Evolutionary conservation across 345 rosid genomes (phyloP).

Genomic region (Eucalyptus dawsonii): DNA sequence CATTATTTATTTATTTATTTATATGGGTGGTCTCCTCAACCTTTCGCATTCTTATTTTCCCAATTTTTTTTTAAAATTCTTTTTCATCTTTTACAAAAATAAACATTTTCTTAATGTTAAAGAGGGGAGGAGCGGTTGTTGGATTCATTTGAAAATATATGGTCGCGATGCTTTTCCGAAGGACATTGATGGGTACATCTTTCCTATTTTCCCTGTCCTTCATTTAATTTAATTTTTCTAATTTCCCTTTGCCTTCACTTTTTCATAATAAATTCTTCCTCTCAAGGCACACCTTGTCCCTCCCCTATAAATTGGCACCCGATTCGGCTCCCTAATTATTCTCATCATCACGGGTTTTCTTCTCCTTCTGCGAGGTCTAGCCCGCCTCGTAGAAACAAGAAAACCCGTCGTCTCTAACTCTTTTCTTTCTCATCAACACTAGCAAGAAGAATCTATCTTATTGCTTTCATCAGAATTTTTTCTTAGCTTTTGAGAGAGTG

Average conservation of each 20-base stretch:
- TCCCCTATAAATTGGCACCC: slow-evolving; percentile 1
- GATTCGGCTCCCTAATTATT: neutral
- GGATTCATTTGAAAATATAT: slow-evolving; percentile 4
- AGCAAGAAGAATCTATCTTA: neutral
- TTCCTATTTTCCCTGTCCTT: neutral
- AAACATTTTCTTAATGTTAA: neutral
- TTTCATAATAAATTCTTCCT: neutral
- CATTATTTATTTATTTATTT: neutral
- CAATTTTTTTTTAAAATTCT: too few species aligned
- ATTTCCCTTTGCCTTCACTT: neutral
- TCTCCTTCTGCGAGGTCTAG: slow-evolving; percentile 35
- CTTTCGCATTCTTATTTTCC: neutral
- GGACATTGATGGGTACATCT: neutral
- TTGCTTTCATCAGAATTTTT: neutral
- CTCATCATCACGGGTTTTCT: neutral
- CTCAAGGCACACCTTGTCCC: neutral
- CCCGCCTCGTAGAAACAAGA: slow-evolving; percentile 37
- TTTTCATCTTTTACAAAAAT: neutral
- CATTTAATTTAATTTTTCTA: neutral
- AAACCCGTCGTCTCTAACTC: neutral
- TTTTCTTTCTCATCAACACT: neutral
- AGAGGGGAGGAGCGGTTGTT: slow-evolving; percentile 14
- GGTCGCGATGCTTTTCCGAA: neutral
- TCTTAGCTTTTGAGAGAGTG: neutral
- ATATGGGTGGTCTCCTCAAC: neutral